These are phyloP conservation scores for Stenogyne calaminthoides DNA, from an alignment of 305 asterid genomes.

Conservation along the genomic window DNA sequence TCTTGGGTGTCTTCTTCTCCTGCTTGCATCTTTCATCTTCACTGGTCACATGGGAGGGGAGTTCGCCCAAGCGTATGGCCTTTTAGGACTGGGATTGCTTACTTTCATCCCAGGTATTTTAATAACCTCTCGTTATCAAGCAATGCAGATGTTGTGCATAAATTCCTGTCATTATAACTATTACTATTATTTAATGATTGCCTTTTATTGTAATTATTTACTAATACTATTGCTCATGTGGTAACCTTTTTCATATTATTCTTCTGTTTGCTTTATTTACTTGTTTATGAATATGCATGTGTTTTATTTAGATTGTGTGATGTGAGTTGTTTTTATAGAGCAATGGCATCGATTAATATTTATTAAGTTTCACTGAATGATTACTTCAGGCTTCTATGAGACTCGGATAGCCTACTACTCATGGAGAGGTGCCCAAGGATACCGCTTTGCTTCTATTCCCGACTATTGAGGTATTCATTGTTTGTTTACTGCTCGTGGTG, in stretches of 20 bases:
- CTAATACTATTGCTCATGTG: too few relatives aligned
- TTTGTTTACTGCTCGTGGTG: not conserved
- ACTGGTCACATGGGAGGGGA: constrained; percentile 96
- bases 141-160: not conserved
- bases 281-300: too few relatives aligned
- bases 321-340: not conserved
- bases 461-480: not conserved
- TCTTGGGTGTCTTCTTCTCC: constrained; percentile 80
- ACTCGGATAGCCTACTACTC: constrained; percentile 92
- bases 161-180: too few relatives aligned
- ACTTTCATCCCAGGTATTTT: constrained; percentile 81
- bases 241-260: too few relatives aligned
- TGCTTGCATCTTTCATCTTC: constrained; percentile 74
- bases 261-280: too few relatives aligned
- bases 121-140: not conserved
- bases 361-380: not conserved
- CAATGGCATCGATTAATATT: not conserved
- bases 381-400: constrained; percentile 71
- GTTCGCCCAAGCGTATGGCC: constrained; percentile 80
- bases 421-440: constrained; percentile 94
- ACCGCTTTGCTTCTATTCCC: constrained; percentile 59
- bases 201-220: too few relatives aligned
- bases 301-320: too few relatives aligned
- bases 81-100: constrained; percentile 77
- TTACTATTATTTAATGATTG: too few relatives aligned